These are phyloP conservation scores for Pneumocystis jirovecii DNA, from an alignment of 1,139 yeast species.

Conservation along the genomic window DNA sequence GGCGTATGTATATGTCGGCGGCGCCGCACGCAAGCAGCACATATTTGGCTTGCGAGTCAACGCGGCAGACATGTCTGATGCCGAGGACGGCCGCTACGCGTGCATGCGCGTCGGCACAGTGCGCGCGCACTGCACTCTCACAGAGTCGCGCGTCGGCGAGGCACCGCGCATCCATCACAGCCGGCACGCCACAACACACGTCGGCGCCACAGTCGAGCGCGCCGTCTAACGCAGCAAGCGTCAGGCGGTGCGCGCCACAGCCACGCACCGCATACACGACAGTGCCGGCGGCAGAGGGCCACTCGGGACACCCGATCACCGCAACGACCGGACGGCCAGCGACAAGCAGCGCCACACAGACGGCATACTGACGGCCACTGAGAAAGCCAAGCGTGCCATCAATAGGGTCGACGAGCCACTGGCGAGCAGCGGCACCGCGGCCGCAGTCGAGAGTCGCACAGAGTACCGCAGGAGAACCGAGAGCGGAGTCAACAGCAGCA, in stretches of 20 bases:
- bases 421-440: too few relatives aligned
- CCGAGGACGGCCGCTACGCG: slow-evolving; percentile 21
- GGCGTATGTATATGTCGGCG: slow-evolving; percentile 79
- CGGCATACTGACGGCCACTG: slow-evolving; percentile 93
- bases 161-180: too few relatives aligned
- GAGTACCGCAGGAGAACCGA: too few relatives aligned
- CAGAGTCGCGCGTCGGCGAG: too few relatives aligned
- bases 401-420: slow-evolving; percentile 96
- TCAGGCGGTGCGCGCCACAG: slow-evolving; percentile 41
- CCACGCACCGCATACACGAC: slow-evolving; percentile 64
- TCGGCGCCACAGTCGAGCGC: too few relatives aligned
- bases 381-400: slow-evolving; percentile 97
- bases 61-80: slow-evolving; percentile 33
- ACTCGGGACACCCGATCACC: slow-evolving; percentile 89
- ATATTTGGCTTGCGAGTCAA: slow-evolving; percentile 94
- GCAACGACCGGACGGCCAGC: slow-evolving; percentile 79
- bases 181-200: too few relatives aligned
- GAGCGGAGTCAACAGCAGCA: not conserved
- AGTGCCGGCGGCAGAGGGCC: slow-evolving; percentile 42
- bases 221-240: too few relatives aligned
- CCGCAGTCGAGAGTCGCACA: too few relatives aligned
- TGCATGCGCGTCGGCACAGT: too few relatives aligned
- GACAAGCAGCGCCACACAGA: slow-evolving; percentile 76
- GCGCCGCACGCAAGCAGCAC: slow-evolving; percentile 82
- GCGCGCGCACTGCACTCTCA: too few relatives aligned